These are phyloP conservation scores for Gonapodya prolifera DNA, from an alignment of 192 early-diverging fungal species.

Conservation along the genomic window DNA sequence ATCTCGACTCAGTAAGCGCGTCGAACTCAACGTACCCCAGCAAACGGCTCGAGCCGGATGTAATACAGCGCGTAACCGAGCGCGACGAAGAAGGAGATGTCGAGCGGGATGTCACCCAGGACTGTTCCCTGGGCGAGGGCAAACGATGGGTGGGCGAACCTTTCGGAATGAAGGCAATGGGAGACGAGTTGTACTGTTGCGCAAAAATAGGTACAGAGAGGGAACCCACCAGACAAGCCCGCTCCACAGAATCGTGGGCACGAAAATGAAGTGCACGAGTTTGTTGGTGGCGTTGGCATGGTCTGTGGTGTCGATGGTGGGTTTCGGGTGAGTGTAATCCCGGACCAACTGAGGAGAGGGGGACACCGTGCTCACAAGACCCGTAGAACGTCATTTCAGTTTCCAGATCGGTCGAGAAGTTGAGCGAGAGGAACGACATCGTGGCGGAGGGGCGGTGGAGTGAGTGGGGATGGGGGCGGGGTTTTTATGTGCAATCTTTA, in stretches of 20 bases:
- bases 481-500: no score
- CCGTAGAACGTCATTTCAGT: no score
- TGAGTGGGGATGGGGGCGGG: no score
- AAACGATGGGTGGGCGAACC: constrained; percentile 8
- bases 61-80: constrained; percentile 63
- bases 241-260: constrained; percentile 82
- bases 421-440: no score
- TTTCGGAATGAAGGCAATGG: background rate
- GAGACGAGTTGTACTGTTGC: constrained; percentile 26
- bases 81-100: constrained; percentile 37
- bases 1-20: constrained; percentile 11
- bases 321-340: no score
- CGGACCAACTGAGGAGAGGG: no score
- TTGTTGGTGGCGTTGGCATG: constrained; percentile 66
- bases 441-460: no score
- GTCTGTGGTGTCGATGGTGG: no score
- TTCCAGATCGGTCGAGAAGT: no score
- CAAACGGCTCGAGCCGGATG: constrained; percentile 52
- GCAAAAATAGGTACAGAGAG: constrained; percentile 19
- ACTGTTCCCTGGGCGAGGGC: constrained; percentile 12
- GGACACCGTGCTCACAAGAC: no score
- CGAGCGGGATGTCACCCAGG: constrained; percentile 19
- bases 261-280: constrained; percentile 73
- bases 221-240: constrained; percentile 41
- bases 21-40: constrained; percentile 39